phyloP scores from a whole-genome alignment of 768 basidiomycete species.

The Ramaria sp. region DNA sequence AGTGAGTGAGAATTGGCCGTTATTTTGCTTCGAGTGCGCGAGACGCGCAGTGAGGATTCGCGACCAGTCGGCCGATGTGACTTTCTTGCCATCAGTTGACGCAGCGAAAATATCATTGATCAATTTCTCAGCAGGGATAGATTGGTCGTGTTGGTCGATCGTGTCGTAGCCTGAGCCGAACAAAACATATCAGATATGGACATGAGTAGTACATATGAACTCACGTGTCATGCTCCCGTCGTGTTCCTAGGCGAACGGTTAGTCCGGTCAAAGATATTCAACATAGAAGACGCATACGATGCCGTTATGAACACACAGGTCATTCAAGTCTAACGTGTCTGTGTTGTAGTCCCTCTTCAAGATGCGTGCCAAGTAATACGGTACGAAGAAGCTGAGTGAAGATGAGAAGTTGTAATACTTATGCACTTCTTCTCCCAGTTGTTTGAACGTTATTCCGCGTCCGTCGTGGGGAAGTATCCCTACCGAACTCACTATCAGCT shows the following conservation, averaged over 20 bases:
- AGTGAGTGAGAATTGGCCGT: slow-evolving; percentile 45
- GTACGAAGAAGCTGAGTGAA: slow-evolving; percentile 57
- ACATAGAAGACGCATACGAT: slow-evolving; percentile 27
- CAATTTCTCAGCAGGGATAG: slow-evolving; percentile 32
- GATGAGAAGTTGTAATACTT: slow-evolving; percentile 54
- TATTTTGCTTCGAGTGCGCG: slow-evolving; percentile 38
- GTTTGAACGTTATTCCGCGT: slow-evolving; percentile 52
- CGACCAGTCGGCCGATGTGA: slow-evolving; percentile 46
- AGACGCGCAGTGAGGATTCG: slow-evolving; percentile 50
- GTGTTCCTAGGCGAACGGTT: slow-evolving; percentile 4
- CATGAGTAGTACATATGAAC: neutral
- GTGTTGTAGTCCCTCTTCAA: slow-evolving; percentile 43
- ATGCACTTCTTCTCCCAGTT: slow-evolving; percentile 17
- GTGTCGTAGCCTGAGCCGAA: slow-evolving; percentile 40
- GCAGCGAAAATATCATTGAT: slow-evolving; percentile 43
- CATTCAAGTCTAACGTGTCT: slow-evolving; percentile 54
- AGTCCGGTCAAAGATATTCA: neutral
- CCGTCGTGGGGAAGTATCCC: slow-evolving; percentile 51
- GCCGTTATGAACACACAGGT: slow-evolving; percentile 64
- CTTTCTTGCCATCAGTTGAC: slow-evolving; percentile 48
- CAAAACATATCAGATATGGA: neutral
- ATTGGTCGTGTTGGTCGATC: slow-evolving; percentile 40
- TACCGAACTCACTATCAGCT: slow-evolving; percentile 5
- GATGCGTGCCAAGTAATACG: slow-evolving; percentile 47
- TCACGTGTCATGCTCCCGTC: slow-evolving; percentile 10